Base-by-base conservation (phyloP, 1,284 basidiomycete genomes). In the Cutaneotrichosporon sp. region DNA sequence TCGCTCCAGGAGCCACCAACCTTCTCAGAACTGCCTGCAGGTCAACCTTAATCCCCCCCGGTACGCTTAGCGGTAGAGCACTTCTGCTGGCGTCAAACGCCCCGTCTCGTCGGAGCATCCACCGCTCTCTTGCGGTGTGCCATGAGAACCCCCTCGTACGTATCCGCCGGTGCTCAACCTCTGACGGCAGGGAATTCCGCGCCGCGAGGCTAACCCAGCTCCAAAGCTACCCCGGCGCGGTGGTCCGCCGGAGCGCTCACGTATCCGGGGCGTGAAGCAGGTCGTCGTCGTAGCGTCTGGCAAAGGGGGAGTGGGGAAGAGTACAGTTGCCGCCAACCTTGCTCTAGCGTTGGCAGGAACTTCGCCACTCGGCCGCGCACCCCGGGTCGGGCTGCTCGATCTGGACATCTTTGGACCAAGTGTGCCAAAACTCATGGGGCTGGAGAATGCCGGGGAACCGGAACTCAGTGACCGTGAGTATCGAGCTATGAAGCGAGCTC, bases 291-390 rank as follows among this genome's bases (percentile, higher is more conserved):
- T 98, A 0, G 88, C 91, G 1, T 92, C 88, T 62, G 94, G 92
- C 14, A 97, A 97, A 69, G 96, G 94, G 31, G 94, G 94, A 2
- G 94, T 97, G 1, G 94, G 94, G 7, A 98, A 98, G 76, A 93
- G 89, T 61, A 97, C 93, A 0, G 79, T 97, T 31, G 88, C 93
- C 45, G 89, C 86, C 17, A 96, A 94, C 65, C 80, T 96, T 7
- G 91, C 91, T 31, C 44, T 74, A 12, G 61, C 68, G 2, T 58
- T 75, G 1, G 55, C 75, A 2, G 59, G 66, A 26, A 72, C 77
- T 68, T 47, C 76, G 79, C 49, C 82, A 10, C 48, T 65, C 12
- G 45, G 51, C 19, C 54, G 63, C 31, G 46, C 65, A n/a, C 71
- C 73, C 3, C 60, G 87, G 14, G 83, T 98, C 2, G 94, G 96